Evolutionary conservation across 768 basidiomycete species (phyloP), one percentile per base, ranked within the genome.

Genomic region (Holtermanniella nyarrowii): DNA sequence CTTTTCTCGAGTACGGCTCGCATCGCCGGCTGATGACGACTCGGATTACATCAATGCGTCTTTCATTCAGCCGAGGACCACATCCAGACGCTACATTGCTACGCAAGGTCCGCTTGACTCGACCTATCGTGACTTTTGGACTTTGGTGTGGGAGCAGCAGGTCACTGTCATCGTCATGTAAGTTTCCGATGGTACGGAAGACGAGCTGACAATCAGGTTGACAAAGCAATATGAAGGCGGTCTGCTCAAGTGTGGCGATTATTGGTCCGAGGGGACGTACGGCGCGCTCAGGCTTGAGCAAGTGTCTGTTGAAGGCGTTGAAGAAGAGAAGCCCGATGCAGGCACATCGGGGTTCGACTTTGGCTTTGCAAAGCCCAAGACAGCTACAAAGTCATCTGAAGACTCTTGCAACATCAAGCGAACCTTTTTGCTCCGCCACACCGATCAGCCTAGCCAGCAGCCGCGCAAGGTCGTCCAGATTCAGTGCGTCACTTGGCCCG

Each of bases 21-120:
- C 77, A 53, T 63, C 66, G 54, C 60, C 70, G 48, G 56, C 44
- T 44, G 68, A 63, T 18, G 79, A 82, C 26, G 79, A 79, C 40
- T 84, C 84, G 57, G 91, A 96, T 68, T 96, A 96, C 68, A 83
- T 96, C 70, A 96, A 97, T 66, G 93, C 93, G 10, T 93, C 88
- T 24, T 86, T 84, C 63, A 83, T 97, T 27, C 87, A 87, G 68
- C 88, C 91, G 2, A 73, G 88, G 18, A 83, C 84, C 2, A 91
- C 91, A 0, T 76, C 73, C 25, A 80, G 81, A 67, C 78, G 84
- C 44, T 97, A 93, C 64, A 95, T 97, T 52, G 93, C 91, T 3
- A 95, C 93, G 2, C 93, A 97, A 68, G 93, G 93, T 3, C 93
- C 91, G 3, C 74, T 97, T 7, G 84, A 84, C 10, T 80, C 85